These are phyloP conservation scores for Sclerotinia glacialis DNA, from an alignment of 2,329 filamentous ascomycete genomes.

Conservation along the genomic window DNA sequence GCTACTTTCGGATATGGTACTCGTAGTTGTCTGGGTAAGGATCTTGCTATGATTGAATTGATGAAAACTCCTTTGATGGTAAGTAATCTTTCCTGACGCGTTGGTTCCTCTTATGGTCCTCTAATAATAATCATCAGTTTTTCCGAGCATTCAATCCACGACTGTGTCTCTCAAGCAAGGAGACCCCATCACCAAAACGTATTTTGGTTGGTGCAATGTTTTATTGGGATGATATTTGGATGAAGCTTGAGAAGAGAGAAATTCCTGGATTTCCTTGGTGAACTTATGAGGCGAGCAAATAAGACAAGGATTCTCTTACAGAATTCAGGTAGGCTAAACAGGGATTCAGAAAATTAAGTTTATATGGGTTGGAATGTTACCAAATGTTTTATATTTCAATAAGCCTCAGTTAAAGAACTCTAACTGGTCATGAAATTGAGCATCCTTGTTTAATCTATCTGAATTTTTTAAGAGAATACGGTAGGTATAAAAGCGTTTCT, in stretches of 20 bases:
- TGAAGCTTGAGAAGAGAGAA: slow-evolving; percentile 13
- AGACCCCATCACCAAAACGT: slow-evolving; percentile 16
- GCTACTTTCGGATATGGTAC: slow-evolving; percentile 21
- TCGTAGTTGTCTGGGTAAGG: slow-evolving; percentile 18
- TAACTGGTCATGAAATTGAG: too few species aligned
- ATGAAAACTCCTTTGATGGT: slow-evolving; percentile 21
- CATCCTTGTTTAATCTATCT: too few species aligned
- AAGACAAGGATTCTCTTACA: not conserved
- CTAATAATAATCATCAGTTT: slow-evolving; percentile 1
- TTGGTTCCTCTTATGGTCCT: not conserved
- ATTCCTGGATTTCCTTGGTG: slow-evolving; percentile 11
- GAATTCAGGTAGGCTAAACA: too few species aligned
- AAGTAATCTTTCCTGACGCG: not conserved
- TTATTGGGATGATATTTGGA: slow-evolving; percentile 18
- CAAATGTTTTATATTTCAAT: not conserved
- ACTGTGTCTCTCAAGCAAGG: slow-evolving; percentile 10
- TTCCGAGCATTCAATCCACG: slow-evolving; percentile 18
- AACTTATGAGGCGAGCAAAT: not conserved
- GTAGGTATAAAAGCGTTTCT: not conserved
- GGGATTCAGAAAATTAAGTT: too few species aligned
- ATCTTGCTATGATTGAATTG: slow-evolving; percentile 17
- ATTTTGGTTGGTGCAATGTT: slow-evolving; percentile 19
- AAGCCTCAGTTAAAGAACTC: too few species aligned
- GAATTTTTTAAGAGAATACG: not conserved
- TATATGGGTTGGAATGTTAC: too few species aligned